Conservation (phyloP, 352 stramenopile species). For the Pythium apleroticum region DNA sequence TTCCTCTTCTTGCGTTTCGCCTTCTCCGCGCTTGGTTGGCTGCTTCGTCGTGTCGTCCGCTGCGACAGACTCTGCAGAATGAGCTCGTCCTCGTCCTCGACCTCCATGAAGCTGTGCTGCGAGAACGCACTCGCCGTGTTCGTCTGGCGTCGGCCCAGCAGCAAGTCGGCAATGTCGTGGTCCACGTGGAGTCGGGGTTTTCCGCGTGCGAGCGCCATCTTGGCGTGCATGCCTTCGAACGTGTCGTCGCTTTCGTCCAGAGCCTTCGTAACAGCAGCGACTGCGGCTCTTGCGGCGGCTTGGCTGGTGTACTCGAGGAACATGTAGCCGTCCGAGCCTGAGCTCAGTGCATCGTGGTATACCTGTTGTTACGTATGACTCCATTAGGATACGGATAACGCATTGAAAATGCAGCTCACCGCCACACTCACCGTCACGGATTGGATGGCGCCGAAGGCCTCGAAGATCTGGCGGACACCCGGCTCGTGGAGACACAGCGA, state of each 20-base stretch:
- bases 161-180: slow-evolving; percentile 44
- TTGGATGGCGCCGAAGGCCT: slow-evolving; percentile 44
- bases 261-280: slow-evolving; percentile 32
- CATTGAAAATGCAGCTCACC: neutral
- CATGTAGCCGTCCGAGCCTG: slow-evolving; percentile 60
- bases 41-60: slow-evolving; percentile 37
- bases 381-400: neutral
- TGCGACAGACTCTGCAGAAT: slow-evolving; percentile 81
- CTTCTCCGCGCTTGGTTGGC: slow-evolving; percentile 10
- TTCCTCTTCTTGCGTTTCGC: neutral
- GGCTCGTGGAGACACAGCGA: slow-evolving; percentile 56
- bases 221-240: slow-evolving; percentile 43
- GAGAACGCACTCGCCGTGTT: slow-evolving; percentile 40
- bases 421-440: slow-evolving; percentile 40
- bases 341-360: slow-evolving; percentile 68
- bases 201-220: slow-evolving; percentile 43
- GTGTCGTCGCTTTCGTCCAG: slow-evolving; percentile 29
- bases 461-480: slow-evolving; percentile 47
- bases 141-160: slow-evolving; percentile 45
- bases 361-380: slow-evolving; percentile 45
- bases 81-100: slow-evolving; percentile 56
- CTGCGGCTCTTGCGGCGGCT: slow-evolving; percentile 34
- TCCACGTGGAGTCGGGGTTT: slow-evolving; percentile 29
- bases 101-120: slow-evolving; percentile 37
- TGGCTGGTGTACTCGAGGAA: slow-evolving; percentile 54